Evolutionary conservation across 1,139 yeast genomes (phyloP).

Genomic region (Sugiyamaella sp.): DNA sequence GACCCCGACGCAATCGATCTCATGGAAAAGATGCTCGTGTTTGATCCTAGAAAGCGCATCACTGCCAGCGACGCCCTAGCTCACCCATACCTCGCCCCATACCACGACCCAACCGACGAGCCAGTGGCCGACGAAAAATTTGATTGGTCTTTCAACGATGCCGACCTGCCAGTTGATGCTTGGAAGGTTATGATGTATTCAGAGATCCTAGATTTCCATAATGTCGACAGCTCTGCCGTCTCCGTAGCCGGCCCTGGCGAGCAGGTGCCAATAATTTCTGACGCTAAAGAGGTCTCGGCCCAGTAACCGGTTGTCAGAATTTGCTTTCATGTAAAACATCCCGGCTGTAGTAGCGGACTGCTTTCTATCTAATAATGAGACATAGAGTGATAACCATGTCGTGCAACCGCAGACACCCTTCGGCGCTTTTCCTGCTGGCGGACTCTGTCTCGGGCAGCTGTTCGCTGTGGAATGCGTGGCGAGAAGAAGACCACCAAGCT

Average conservation of each 20-base stretch:
- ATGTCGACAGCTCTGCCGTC: conserved; percentile 50
- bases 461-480: no score
- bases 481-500: no score
- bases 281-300: conserved; percentile 3
- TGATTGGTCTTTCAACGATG: conserved; percentile 98
- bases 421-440: no score
- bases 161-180: conserved; percentile 95
- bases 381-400: no score
- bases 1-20: conserved; percentile 91
- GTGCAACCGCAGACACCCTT: no score
- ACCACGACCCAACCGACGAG: conserved; percentile 97
- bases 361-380: not conserved
- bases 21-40: conserved; percentile 85
- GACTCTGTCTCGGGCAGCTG: no score
- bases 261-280: conserved; percentile 11
- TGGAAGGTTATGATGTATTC: conserved; percentile 99
- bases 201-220: conserved; percentile 94
- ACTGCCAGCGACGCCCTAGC: conserved; percentile 88
- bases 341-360: not conserved
- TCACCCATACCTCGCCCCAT: conserved; percentile 94
- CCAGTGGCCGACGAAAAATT: conserved; percentile 91
- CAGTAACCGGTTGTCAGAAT: conserved; percentile 1
- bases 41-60: conserved; percentile 92
- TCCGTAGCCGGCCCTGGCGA: conserved; percentile 3
- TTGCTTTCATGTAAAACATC: not conserved